These are phyloP conservation scores for Sporothrix phasma DNA, from an alignment of 2,329 filamentous ascomycete genomes.

Conservation along the genomic window DNA sequence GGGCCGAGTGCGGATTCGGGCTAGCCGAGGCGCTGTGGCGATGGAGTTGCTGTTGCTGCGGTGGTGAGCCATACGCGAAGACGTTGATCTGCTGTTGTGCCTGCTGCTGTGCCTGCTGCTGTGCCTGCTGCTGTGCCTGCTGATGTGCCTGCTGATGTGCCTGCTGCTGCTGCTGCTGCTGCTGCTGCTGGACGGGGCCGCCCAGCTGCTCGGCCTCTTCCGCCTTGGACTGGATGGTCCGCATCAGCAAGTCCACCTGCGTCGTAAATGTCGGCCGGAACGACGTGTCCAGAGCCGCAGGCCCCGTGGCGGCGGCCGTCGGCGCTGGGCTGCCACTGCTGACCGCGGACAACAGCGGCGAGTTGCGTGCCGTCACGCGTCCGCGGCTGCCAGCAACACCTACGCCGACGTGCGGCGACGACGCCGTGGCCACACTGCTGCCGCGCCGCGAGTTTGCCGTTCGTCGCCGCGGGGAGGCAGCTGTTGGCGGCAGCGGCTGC, in stretches of 20 bases:
- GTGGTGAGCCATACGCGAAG: background rate
- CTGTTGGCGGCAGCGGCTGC: background rate
- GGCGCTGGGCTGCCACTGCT: conserved; percentile 28
- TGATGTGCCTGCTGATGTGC: background rate
- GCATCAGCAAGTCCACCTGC: conserved; percentile 80
- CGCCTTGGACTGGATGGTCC: conserved; percentile 65
- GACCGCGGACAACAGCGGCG: background rate
- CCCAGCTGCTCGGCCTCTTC: conserved; percentile 23
- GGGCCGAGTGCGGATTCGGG: background rate
- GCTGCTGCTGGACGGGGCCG: no score
- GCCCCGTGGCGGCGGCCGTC: conserved; percentile 34
- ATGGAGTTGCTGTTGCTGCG: conserved; percentile 2
- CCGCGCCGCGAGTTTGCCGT: background rate
- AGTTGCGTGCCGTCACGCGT: background rate
- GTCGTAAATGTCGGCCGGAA: conserved; percentile 55
- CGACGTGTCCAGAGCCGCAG: conserved; percentile 20
- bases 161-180: no score
- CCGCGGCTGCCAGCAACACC: background rate
- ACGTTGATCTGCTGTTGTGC: background rate
- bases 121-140: background rate
- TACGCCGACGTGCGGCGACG: background rate
- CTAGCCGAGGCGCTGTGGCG: background rate
- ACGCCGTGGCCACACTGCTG: background rate
- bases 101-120: conserved; percentile 30
- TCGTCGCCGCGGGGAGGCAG: background rate